Percentiles rank a stretch among this genome's conserved stretches.
phyloP scores from a whole-genome alignment of 2,329 filamentous ascomycete genomes.

The Penicillium digitatum region DNA sequence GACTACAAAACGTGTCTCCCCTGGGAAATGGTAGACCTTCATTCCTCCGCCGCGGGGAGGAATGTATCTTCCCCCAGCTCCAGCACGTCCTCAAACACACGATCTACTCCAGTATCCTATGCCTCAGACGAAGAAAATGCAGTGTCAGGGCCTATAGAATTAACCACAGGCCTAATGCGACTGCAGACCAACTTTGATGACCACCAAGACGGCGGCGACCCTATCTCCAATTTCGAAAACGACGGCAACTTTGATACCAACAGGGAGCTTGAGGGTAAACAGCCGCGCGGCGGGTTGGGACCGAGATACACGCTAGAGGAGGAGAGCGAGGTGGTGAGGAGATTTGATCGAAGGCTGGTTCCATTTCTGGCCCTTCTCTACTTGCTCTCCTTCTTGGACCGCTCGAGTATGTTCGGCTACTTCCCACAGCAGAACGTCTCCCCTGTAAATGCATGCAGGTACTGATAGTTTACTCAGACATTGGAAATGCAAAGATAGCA shows the following conservation, averaged over 20 bases:
- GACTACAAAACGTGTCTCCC: background rate
- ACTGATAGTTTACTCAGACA: conserved; percentile 39
- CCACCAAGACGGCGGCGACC: conserved; percentile 11
- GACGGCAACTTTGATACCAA: conserved; percentile 30
- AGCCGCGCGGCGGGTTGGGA: conserved; percentile 4
- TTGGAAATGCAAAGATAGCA: conserved; percentile 61
- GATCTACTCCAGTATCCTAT: conserved; percentile 37
- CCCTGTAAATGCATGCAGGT: background rate
- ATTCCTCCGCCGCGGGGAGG: conserved; percentile 26
- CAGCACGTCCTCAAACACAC: conserved; percentile 25
- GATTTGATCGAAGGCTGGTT: conserved; percentile 74
- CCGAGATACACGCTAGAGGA: conserved; percentile 57
- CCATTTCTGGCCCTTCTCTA: conserved; percentile 78
- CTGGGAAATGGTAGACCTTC: conserved; percentile 24
- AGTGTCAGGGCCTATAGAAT: conserved; percentile 13
- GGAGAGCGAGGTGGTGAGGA: conserved; percentile 65
- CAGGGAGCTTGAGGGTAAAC: conserved; percentile 21
- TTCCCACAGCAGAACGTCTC: background rate
- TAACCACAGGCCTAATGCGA: conserved; percentile 23
- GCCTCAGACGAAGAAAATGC: conserved; percentile 25
- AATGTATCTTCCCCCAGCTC: conserved; percentile 26
- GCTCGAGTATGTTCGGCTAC: conserved; percentile 61
- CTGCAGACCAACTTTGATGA: conserved; percentile 36
- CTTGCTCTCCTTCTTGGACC: conserved; percentile 78
- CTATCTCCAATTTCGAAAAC: conserved; percentile 25